Evolutionary conservation across 305 asterid genomes (phyloP), one percentile per base, ranked within the genome.

Genomic region (Solanum hybrid): DNA sequence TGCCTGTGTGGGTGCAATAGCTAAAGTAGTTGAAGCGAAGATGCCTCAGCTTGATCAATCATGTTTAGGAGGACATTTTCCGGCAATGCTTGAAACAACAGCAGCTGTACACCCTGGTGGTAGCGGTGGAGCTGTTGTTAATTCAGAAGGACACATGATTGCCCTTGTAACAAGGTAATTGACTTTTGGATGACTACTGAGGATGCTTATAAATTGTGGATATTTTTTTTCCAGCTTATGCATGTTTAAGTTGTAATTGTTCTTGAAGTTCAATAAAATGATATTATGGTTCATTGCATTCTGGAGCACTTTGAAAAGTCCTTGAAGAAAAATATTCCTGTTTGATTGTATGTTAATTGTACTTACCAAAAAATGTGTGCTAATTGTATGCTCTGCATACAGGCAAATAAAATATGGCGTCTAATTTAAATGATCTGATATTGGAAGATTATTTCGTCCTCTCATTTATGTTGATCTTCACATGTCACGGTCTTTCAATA

Each of bases 21-120:
- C 99, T 35, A 97, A 95, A 92, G 98, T 97, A 90, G 96, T 97
- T 77, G 95, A 94, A 92, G 97, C 97, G 79, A 93, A 93, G 90
- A 89, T 92, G 92, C 88, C 93, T 87, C 89, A 85, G 75, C 89
- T 76, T 81, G 60, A 85, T 80, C 90, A 86, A 82, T 85, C 91
- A 90, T 87, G 87, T 87, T 86, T 35, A 79, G 78, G 92, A 27
- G 93, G 92, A 66, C 88, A 87, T 42, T 95, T 94, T 90, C 98
- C 99, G 24, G 99, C 98, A 90, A 96, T 97, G 99, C 95, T 97
- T 78, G 98, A 97, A 93, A 96, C 99, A 87, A 97, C 99, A 27
- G 99, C 99, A 45, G 97, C 99, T 34, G 99, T 97, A 81, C 98
- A 97, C 92, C 98, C 99, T 87, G 99, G 99, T 89, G 95, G 99